Evolutionary conservation across 2,329 filamentous ascomycete species (phyloP).

Genomic region (Phialemoniopsis sp.): DNA sequence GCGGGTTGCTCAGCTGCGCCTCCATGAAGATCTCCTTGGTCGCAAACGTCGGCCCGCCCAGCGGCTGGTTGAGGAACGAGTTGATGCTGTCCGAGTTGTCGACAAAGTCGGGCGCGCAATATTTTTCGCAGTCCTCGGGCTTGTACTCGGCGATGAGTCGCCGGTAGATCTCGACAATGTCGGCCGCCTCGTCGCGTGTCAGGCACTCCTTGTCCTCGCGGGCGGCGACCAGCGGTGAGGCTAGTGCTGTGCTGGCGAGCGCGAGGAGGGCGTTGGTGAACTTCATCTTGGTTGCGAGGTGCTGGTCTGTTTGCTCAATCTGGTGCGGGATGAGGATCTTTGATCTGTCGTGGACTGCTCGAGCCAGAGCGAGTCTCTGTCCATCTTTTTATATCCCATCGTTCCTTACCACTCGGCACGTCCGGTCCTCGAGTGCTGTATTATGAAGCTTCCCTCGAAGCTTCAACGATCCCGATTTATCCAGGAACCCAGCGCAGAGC

Average conservation of each 20-base stretch:
- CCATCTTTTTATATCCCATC: no score
- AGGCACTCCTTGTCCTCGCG: constrained; percentile 10
- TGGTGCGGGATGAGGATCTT: no score
- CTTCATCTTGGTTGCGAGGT: no score
- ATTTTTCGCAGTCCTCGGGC: constrained; percentile 18
- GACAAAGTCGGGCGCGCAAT: constrained; percentile 20
- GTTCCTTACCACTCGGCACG: no score
- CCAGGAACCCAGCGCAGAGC: no score
- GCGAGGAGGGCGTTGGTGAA: neutral
- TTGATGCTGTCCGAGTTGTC: constrained; percentile 27
- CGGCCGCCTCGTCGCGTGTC: constrained; percentile 15
- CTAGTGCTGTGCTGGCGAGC: constrained; percentile 15
- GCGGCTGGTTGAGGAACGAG: constrained; percentile 21
- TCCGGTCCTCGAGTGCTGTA: no score
- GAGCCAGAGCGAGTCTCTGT: no score
- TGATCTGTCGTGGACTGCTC: no score
- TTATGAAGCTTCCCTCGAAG: no score
- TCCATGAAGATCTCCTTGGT: constrained; percentile 25
- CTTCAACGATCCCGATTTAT: no score
- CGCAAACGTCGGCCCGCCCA: constrained; percentile 21
- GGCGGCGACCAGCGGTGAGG: constrained; percentile 5
- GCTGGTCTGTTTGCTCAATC: no score
- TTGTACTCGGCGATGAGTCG: constrained; percentile 22
- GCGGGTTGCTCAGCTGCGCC: constrained; percentile 18
- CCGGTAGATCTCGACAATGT: constrained; percentile 20